These are phyloP conservation scores for Albophoma yamanashiensis DNA, from an alignment of 2,329 filamentous ascomycete genomes.

Conservation along the genomic window DNA sequence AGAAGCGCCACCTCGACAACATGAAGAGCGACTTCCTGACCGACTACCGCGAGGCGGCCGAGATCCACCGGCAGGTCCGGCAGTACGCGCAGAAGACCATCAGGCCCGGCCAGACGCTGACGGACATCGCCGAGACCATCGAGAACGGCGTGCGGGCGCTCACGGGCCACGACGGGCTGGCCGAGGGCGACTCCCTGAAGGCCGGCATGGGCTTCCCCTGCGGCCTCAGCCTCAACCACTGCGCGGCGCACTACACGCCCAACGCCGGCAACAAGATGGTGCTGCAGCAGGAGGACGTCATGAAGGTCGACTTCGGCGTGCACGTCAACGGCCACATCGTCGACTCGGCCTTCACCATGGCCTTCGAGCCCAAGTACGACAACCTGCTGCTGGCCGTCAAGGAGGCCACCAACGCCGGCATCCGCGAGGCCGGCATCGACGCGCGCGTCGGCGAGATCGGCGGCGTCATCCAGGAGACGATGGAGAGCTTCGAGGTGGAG, in stretches of 20 bases:
- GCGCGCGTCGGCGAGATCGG: slow-evolving; percentile 81
- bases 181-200: slow-evolving; percentile 67
- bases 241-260: slow-evolving; percentile 77
- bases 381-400: slow-evolving; percentile 63
- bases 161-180: slow-evolving; percentile 64
- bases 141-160: slow-evolving; percentile 71
- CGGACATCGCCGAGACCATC: slow-evolving; percentile 78
- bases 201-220: slow-evolving; percentile 83
- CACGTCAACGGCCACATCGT: slow-evolving; percentile 74
- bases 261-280: slow-evolving; percentile 77
- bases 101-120: slow-evolving; percentile 70
- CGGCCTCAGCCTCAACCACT: slow-evolving; percentile 74
- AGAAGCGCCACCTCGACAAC: slow-evolving; percentile 74
- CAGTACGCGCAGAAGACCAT: slow-evolving; percentile 74
- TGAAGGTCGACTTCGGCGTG: slow-evolving; percentile 77
- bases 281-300: slow-evolving; percentile 61
- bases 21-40: slow-evolving; percentile 70
- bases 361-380: slow-evolving; percentile 66
- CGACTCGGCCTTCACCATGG: slow-evolving; percentile 70
- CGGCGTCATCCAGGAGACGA: slow-evolving; percentile 74
- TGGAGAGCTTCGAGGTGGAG: slow-evolving; percentile 89
- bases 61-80: slow-evolving; percentile 80
- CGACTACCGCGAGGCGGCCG: slow-evolving; percentile 77
- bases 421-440: slow-evolving; percentile 80
- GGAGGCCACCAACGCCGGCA: slow-evolving; percentile 74